Conservation (phyloP, 2,329 filamentous ascomycete genomes). For the Aureobasidium lini region DNA sequence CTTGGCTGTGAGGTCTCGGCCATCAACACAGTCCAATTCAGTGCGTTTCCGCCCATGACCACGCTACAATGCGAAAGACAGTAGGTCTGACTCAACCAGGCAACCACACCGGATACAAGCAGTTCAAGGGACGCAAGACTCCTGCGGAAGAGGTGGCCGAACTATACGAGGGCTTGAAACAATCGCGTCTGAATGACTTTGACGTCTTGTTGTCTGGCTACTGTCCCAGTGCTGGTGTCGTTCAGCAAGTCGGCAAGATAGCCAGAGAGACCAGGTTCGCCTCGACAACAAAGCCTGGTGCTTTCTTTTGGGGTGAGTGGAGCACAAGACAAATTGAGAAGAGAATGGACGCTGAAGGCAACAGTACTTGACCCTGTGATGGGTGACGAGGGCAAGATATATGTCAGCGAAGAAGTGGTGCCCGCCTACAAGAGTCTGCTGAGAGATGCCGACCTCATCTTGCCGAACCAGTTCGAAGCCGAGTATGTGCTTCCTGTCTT, state of each 20-base stretch:
- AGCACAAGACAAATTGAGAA: background rate
- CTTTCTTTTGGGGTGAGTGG: slow-evolving; percentile 74
- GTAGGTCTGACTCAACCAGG: slow-evolving; percentile 37
- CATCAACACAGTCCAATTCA: slow-evolving; percentile 96
- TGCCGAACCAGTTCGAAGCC: slow-evolving; percentile 96
- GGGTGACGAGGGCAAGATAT: slow-evolving; percentile 89
- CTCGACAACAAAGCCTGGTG: slow-evolving; percentile 53
- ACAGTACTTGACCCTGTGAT: slow-evolving; percentile 90
- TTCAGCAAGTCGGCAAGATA: slow-evolving; percentile 77
- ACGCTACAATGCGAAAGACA: background rate
- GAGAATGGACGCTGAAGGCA: background rate
- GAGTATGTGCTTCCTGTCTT: slow-evolving; percentile 54
- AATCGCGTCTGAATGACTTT: slow-evolving; percentile 80
- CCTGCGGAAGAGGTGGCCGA: slow-evolving; percentile 75
- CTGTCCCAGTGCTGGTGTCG: slow-evolving; percentile 76
- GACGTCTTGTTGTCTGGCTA: slow-evolving; percentile 95
- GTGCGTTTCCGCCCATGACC: slow-evolving; percentile 45
- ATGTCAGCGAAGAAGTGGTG: slow-evolving; percentile 85
- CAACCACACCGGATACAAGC: slow-evolving; percentile 89
- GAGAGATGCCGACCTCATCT: slow-evolving; percentile 75
- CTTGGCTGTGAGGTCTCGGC: slow-evolving; percentile 90
- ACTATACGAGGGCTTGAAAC: slow-evolving; percentile 74
- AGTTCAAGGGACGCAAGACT: slow-evolving; percentile 77
- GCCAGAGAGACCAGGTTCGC: slow-evolving; percentile 69
- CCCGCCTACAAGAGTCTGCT: slow-evolving; percentile 80